Base-by-base conservation (phyloP, 306 rosid species). In the Elaeagnus macrophylla region DNA sequence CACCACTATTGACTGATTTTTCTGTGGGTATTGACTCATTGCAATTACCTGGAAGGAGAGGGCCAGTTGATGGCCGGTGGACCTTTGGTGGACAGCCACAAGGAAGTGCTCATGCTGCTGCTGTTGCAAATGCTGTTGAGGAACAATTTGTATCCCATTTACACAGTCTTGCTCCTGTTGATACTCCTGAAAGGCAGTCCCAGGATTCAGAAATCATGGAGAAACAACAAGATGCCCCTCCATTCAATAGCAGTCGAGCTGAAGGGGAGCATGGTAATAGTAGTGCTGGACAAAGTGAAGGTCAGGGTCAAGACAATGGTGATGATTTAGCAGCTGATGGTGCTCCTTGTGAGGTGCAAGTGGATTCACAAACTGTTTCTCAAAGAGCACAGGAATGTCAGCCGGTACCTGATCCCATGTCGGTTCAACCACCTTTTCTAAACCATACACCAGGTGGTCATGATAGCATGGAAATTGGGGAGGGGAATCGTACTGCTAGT, bases 41-140 rank as follows among this genome's bases (percentile, higher is more conserved):
- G 80, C 95, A 79, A 54, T 72, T 91, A 53, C 78, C 85, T 9
- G 95, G 94, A 56, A 77, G 95, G 60, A 82, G 99, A 75, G 96
- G 88, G 59, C 68, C 70, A 37, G 83, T 89, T 60, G 80, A 82
- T 67, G 93, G 97, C 59, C 84, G 99, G 67, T 91, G 99, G 99
- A 91, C 99, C 43, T 96, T 86, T 87, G 99, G 87, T 72, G 99
- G 99, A 45, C 99, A 76, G 67, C 96, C 99, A 41, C 99, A 87
- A 78, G 95, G 83, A 62, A 70, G 82, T 66, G 80, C 85, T 67
- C 94, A 84, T 64, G 89, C 95, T 2, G 86, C 83, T 67, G 76
- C 83, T 60, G 74, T 91, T 76, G 99, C 95, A 3, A 95, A 91
- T 67, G 93, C 93, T 32, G 83, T 91, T 19, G 99, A 91, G 89